Evolutionary conservation across 2,329 filamentous ascomycete species (phyloP), one percentile per base, ranked within the genome.

Genomic region (Exophiala phaeomuriformis): DNA sequence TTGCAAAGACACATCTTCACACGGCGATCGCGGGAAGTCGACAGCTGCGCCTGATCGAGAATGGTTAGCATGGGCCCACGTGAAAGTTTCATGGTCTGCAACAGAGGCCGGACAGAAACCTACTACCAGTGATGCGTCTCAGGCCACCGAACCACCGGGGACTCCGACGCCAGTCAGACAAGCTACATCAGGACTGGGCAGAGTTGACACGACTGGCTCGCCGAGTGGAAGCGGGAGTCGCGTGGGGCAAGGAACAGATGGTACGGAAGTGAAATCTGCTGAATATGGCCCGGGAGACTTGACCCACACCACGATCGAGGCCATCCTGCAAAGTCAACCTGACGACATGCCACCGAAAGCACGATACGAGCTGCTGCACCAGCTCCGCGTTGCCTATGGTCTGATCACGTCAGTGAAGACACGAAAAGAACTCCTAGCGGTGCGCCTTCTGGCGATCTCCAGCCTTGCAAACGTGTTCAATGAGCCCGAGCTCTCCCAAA

Each of bases 391-490:
- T 53, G 88, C 90, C n/a, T 86, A 90, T 68, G 88, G 88, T 9
- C 76, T 98, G 53, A 75, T 81, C 32, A 78, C 77, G 1, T 84
- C 86, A 0, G 67, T 77, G 8, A 77, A 83, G 54, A 80, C 80
- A 27, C 82, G 90, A 42, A 86, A 89, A 65, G 79, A 86, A 62
- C 83, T 91, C 10, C 76, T 98, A 46, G 83, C 86, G 35, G 82
- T 91, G 49, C 86, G 91, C 32, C 75, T 97, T 36, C 76, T 98
- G 40, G 90, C 91, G 9, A 84, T 97, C 55, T 86, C 88, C 28
- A 98, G 97, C 64, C 71, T 98, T 58, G 88, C 90, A 1, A 96
- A 95, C 67, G 88, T 97, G 51, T 85, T 94, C 62, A 78, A 79
- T 1, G 94, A 98, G 64, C 73, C 79, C 3, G 81, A 82, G n/a